Base-by-base conservation (phyloP, 495 filamentous ascomycete species). In the Aspergillus baeticus region DNA sequence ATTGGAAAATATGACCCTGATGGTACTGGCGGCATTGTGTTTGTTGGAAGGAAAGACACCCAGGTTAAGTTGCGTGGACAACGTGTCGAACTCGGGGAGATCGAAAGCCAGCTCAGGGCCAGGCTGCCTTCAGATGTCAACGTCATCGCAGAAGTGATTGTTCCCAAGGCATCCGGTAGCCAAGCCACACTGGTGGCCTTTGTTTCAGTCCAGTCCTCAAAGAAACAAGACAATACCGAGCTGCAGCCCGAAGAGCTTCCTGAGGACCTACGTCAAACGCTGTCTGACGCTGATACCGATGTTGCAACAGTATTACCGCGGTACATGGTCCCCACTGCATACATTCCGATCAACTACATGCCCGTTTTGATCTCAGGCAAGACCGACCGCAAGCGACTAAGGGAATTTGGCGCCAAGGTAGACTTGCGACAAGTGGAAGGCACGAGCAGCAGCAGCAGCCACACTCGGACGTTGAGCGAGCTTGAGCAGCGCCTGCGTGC, bases 51-150 rank as follows among this genome's bases (percentile, higher is more conserved):
- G 7, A 80, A 81, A 39, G 85, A 88, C 54, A 80, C 81, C 8
- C 83, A 87, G 58, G 81, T 85, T 15, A 88, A 87, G 63, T 58
- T 87, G 4, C 78, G 78, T 13, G 84, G 84, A 10, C 82, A 87
- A 58, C 76, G 84, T 34, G 77, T 88, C 35, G 84, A 88, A 61
- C 70, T 87, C 5, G 79, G 76, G 0, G 84, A 87, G 51, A 74
- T 77, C 31, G 74, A 77, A 55, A 70, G 67, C 58, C 74, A 75
- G 21, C 63, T 75, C 10, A 62, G 61, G 39, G 62, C 59, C 2
- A 59, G 58, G 14, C 60, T 77, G 15, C 69, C 69, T 13, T 52
- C 69, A 0, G 71, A 69, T 6, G 57, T 59, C 6, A 69, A 55
- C 15, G 60, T 77, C 6, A 69, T 72, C 50, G 72, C 66, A 3